A percentile compares a stretch with the other conserved stretches of the same genome.
phyloP scores from a whole-genome alignment of 176 grass and related monocot genomes.

The Lolium multiflorum region DNA sequence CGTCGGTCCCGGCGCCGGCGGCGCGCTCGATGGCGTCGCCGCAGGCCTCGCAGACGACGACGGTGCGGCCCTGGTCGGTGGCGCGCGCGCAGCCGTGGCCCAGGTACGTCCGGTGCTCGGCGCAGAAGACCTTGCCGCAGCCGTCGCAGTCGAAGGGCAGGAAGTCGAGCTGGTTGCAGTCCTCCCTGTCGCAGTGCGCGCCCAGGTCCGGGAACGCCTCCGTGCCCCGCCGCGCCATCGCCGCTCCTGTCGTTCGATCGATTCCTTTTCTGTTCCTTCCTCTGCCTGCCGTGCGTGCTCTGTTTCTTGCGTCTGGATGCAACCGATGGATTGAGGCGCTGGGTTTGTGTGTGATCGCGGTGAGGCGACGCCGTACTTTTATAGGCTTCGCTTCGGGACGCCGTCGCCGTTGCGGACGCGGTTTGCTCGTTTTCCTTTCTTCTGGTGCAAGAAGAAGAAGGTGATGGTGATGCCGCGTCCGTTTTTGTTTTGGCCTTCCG shows the following conservation, averaged over 20 bases:
- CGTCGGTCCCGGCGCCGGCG: background rate
- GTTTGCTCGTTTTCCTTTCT: background rate
- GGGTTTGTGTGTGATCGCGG: background rate
- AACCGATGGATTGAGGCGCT: background rate
- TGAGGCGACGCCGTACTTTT: background rate
- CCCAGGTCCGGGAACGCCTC: constrained; percentile 80
- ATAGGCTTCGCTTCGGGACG: background rate
- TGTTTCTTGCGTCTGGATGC: constrained; percentile 1
- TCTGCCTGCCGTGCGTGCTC: background rate
- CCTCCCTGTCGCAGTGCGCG: constrained; percentile 69
- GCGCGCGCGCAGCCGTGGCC: constrained; percentile 70
- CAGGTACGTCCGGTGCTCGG: constrained; percentile 64
- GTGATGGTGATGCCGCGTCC: background rate
- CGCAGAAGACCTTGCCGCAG: constrained; percentile 67
- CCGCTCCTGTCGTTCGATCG: background rate
- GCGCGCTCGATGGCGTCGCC: constrained; percentile 71
- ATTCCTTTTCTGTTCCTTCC: too few species aligned
- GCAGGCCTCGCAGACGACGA: constrained; percentile 74
- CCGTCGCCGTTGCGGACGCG: constrained; percentile 1
- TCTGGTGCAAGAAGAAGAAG: background rate
- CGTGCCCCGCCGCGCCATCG: constrained; percentile 68
- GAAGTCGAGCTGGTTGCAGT: constrained; percentile 89
- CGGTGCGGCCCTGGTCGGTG: constrained; percentile 59
- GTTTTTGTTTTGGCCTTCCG: background rate
- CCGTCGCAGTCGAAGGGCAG: constrained; percentile 87